Conservation (phyloP, 257 asterid genomes). For the Ilex asprella region DNA sequence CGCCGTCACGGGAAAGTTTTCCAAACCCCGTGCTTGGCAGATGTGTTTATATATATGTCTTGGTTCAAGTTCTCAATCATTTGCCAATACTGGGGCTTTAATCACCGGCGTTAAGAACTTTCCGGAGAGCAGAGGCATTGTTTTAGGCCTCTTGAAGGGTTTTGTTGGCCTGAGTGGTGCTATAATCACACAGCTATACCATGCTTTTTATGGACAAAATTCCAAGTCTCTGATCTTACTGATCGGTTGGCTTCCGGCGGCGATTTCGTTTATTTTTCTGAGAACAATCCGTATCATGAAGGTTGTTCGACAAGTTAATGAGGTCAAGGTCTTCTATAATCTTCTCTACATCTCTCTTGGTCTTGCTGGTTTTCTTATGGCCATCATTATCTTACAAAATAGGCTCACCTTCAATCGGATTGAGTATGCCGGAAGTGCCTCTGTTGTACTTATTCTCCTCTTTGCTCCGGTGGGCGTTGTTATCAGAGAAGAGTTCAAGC, state of each 20-base stretch:
- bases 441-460: conserved; percentile 6
- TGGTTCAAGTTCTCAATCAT: conserved; percentile 55
- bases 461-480: conserved; percentile 15
- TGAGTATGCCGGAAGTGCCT: conserved; percentile 7
- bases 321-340: conserved; percentile 19
- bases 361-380: conserved; percentile 20
- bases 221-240: conserved; percentile 17
- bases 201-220: conserved; percentile 18
- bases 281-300: conserved; percentile 18
- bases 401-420: conserved; percentile 3
- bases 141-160: conserved; percentile 22
- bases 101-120: conserved; percentile 26
- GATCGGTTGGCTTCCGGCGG: conserved; percentile 29
- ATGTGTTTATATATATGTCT: conserved; percentile 47
- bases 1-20: conserved; percentile 28
- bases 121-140: conserved; percentile 24
- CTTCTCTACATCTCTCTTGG: conserved; percentile 22
- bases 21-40: conserved; percentile 44
- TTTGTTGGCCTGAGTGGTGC: conserved; percentile 30
- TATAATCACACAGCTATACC: conserved; percentile 22
- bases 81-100: conserved; percentile 42
- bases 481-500: conserved; percentile 14
- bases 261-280: conserved; percentile 11
- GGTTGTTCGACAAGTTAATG: conserved; percentile 8
- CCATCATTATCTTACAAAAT: conserved; percentile 15